A percentile compares a stretch with the other conserved stretches of the same genome.
Evolutionary conservation across 106 monocot species (phyloP).

Genomic region (Gastrodia elata): DNA sequence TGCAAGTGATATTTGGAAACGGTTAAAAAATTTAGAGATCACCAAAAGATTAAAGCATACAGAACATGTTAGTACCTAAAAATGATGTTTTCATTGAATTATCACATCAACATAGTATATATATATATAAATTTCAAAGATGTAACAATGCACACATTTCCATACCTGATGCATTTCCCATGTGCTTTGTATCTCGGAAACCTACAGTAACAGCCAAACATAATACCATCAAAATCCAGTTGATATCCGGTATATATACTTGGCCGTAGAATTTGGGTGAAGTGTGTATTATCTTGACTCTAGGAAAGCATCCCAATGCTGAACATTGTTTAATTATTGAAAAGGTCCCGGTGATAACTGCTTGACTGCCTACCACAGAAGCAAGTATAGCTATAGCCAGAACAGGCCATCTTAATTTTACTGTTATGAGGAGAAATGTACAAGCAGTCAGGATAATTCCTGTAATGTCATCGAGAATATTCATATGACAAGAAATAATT

Average conservation of each 20-base stretch:
- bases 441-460: background rate
- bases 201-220: conserved; percentile 81
- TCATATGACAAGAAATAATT: conserved; percentile 2
- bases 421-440: conserved; percentile 20
- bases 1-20: background rate
- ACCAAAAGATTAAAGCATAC: background rate
- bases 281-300: conserved; percentile 82
- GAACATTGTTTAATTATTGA: conserved; percentile 86
- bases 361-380: conserved; percentile 88
- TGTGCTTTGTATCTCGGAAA: conserved; percentile 69
- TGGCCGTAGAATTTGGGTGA: conserved; percentile 73
- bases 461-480: background rate
- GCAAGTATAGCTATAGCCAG: conserved; percentile 84
- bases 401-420: conserved; percentile 73
- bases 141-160: background rate
- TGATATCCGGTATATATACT: conserved; percentile 90
- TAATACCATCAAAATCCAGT: conserved; percentile 78
- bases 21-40: background rate
- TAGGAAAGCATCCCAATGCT: conserved; percentile 76
- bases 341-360: conserved; percentile 81
- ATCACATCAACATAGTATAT: too few relatives aligned
- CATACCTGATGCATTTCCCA: conserved; percentile 92
- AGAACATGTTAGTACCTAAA: background rate
- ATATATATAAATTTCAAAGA: background rate
- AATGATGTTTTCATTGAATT: background rate